Base-by-base conservation (phyloP, 169 alveolate genomes). In the Plasmodium adleri region DNA sequence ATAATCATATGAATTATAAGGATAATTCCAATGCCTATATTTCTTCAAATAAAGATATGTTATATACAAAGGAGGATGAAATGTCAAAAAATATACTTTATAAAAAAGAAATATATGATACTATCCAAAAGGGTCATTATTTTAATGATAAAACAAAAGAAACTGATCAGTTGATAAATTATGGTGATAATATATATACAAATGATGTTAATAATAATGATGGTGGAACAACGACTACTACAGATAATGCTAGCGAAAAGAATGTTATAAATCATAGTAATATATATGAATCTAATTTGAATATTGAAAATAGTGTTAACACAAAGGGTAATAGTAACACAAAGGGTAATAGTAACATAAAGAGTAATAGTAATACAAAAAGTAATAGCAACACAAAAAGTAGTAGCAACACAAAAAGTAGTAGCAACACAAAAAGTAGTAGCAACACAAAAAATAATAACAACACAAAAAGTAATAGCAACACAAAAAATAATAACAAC, bases 381-480 rank as follows among this genome's bases (percentile, higher is more conserved):
- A 17, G 15, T 43, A 50, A 72, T 32, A 72, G 85, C 17, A 72
- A 66, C 2, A 72, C 50, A 15, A 72, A 54, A 26, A 72, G 56
- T 8, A 72, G 9, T 62, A 72, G 85, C 54, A 72, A 43, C 20
- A 59, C 32, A 59, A 59, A 9, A 13, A n/a, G 4, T 26, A 62
- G 39, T 20, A 62, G 28, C 17, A 62, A 20, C 15, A 62, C 9
- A 9, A 22, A 17, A 9, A 20, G 3, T 26, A 62, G 6, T 62
- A 24, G 10, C 1, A 1, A 20, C 10, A 15, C 3, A 22, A 64
- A 64, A 12, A 22, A 64, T 32, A 64, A 64, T 64, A 22, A 28
- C 1, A 12, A 28, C 13, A 12, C 7, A 26, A 12, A 32, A 3
- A 0, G 10, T 26, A 32, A 7, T 22, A 26, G 49, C 10, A 28